Base-by-base conservation (phyloP, 208 protist species). In the Acanthamoeba sp. region DNA sequence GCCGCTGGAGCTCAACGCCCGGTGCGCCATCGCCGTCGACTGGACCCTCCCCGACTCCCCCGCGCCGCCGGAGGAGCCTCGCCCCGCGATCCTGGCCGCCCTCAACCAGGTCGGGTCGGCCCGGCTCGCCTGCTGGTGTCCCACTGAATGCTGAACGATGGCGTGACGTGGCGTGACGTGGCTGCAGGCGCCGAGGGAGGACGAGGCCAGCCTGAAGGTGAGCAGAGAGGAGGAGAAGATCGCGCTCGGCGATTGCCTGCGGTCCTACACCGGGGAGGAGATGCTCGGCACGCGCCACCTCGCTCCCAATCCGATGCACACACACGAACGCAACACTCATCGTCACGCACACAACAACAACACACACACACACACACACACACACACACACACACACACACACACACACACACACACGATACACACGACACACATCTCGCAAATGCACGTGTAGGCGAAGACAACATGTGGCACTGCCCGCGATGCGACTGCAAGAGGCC, bases 151-250 rank as follows among this genome's bases (percentile, higher is more conserved):
- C 16, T 34, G 24, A 69, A 69, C n/a, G 27, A 7, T 42, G 36
- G 38, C 18, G 7, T 80, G 34, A 24, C 36, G 14, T 80, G 27
- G 36, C 29, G 27, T 10, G 5, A 20, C 42, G 36, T 45, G 7
- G 16, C 7, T 24, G 32, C 45, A 57, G 42, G 27, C n/a, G 24
- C 76, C 76, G 20, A 34, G 4, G 0, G 45, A 57, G 3, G 16
- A 85, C 22, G 76, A 85, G 36, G 42, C 38, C 42, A 85, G 76
- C 32, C 36, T 91, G 12, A n/a, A 29, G n/a, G 38, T 73, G 55
- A 73, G 84, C 38, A 48, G 84, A 10, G 84, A 91, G 55, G 84
- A 91, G 84, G 84, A 91, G 84, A 66, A 91, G 55, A 71, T 91
- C 18, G 20, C 34, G 36, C 59, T 91, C n/a, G 48, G 12, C 22